Conservation (phyloP, 2,329 filamentous ascomycete genomes). For the Cercospora brassicicola region DNA sequence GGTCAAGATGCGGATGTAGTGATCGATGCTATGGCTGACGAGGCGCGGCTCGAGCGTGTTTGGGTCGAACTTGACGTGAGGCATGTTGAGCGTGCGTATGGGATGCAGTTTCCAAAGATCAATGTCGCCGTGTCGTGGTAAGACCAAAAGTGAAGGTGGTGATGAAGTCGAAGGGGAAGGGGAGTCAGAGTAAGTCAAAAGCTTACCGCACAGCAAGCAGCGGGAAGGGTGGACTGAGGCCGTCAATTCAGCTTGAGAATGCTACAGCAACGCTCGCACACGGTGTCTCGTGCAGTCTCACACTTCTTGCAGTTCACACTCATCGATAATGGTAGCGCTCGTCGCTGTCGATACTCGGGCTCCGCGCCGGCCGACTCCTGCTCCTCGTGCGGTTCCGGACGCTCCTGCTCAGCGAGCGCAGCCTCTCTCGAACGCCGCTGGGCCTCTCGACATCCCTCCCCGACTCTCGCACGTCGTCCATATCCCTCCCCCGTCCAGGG, state of each 20-base stretch:
- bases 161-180: background rate
- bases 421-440: constrained; percentile 14
- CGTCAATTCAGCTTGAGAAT: background rate
- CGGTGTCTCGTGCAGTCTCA: background rate
- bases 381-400: constrained; percentile 9
- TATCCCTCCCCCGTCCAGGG: constrained; percentile 17
- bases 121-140: background rate
- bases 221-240: background rate
- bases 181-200: background rate
- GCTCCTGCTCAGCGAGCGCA: constrained; percentile 19
- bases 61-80: constrained; percentile 5
- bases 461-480: constrained; percentile 20
- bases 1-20: background rate
- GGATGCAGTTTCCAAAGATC: background rate
- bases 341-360: constrained; percentile 18
- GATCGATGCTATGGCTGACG: background rate
- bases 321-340: constrained; percentile 17
- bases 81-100: background rate
- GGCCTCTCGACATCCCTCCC: constrained; percentile 13
- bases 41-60: constrained; percentile 2
- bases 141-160: background rate
- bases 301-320: background rate
- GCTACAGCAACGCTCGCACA: background rate
- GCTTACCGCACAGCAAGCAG: background rate
- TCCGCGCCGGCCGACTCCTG: constrained; percentile 15